A percentile compares a stretch with the other conserved stretches of the same genome.
These are phyloP conservation scores for Chlorella vulgaris DNA, from an alignment of 139 green algal species.

Conservation along the genomic window DNA sequence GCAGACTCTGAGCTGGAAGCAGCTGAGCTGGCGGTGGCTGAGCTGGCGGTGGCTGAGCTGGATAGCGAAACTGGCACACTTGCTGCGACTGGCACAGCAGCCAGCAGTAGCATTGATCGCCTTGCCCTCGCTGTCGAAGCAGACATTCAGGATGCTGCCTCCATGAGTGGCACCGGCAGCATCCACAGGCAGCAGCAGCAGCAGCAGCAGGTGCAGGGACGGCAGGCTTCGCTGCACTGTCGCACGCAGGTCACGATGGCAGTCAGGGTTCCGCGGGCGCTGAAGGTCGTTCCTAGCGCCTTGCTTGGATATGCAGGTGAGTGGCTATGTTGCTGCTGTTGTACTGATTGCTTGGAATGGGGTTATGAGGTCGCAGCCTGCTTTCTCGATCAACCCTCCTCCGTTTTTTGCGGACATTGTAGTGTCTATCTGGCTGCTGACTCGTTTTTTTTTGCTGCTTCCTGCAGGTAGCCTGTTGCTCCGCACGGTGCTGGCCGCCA, in stretches of 20 bases:
- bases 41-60: conserved; percentile 5
- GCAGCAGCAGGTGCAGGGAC: too few relatives aligned
- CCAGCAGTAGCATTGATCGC: neutral
- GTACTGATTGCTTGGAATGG: neutral
- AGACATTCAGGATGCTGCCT: too few relatives aligned
- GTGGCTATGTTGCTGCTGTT: neutral
- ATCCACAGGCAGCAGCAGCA: conserved; percentile 10
- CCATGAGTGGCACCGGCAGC: too few relatives aligned
- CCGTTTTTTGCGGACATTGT: neutral
- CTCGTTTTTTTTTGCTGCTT: neutral
- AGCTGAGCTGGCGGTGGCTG: neutral
- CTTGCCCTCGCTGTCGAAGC: too few relatives aligned
- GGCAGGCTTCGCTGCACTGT: conserved; percentile 28
- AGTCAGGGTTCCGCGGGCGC: conserved; percentile 23
- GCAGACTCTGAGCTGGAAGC: neutral
- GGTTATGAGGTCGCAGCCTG: neutral
- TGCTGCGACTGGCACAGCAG: neutral
- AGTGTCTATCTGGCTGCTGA: neutral
- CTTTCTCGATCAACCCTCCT: neutral
- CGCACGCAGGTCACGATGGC: conserved; percentile 39
- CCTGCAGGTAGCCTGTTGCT: conserved; percentile 32
- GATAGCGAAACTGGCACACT: neutral
- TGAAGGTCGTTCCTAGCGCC: conserved; percentile 40
- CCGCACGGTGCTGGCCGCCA: conserved; percentile 20
- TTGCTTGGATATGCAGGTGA: conserved; percentile 44